phyloP scores from a whole-genome alignment of 495 filamentous ascomycete genomes.

The Pseudotulostoma volvatum region DNA sequence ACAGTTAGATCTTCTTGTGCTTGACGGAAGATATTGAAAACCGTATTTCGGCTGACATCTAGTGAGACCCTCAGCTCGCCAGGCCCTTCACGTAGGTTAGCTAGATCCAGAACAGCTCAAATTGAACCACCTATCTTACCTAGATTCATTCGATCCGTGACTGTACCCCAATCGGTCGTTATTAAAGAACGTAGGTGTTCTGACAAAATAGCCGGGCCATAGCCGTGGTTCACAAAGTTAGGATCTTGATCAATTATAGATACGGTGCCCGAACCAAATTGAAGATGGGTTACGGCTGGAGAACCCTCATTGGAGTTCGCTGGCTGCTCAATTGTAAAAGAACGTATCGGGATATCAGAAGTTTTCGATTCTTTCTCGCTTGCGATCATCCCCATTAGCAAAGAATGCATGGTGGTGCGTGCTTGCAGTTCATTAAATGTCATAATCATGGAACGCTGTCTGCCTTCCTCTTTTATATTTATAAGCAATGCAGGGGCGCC shows the following conservation, averaged over 20 bases:
- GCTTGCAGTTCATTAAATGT: constrained; percentile 56
- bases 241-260: constrained; percentile 39
- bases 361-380: constrained; percentile 42
- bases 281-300: constrained; percentile 18
- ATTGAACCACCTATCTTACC: constrained; percentile 16
- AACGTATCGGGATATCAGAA: constrained; percentile 43
- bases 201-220: constrained; percentile 44
- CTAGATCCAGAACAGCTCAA: neutral
- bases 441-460: constrained; percentile 50
- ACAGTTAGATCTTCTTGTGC: constrained; percentile 52
- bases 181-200: constrained; percentile 52
- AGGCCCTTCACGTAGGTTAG: constrained; percentile 26
- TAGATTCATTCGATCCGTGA: constrained; percentile 62
- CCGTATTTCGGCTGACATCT: constrained; percentile 39
- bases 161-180: constrained; percentile 47
- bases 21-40: constrained; percentile 45
- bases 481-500: constrained; percentile 51
- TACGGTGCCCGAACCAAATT: constrained; percentile 25
- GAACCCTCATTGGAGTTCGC: constrained; percentile 13
- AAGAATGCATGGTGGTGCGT: constrained; percentile 45
- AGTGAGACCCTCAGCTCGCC: constrained; percentile 52
- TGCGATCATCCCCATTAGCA: constrained; percentile 50
- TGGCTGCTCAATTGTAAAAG: constrained; percentile 46
- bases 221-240: constrained; percentile 23
- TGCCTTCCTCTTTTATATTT: constrained; percentile 48